Evolutionary conservation across 2,329 filamentous ascomycete species (phyloP).

Genomic region (Neofusicoccum sp.): DNA sequence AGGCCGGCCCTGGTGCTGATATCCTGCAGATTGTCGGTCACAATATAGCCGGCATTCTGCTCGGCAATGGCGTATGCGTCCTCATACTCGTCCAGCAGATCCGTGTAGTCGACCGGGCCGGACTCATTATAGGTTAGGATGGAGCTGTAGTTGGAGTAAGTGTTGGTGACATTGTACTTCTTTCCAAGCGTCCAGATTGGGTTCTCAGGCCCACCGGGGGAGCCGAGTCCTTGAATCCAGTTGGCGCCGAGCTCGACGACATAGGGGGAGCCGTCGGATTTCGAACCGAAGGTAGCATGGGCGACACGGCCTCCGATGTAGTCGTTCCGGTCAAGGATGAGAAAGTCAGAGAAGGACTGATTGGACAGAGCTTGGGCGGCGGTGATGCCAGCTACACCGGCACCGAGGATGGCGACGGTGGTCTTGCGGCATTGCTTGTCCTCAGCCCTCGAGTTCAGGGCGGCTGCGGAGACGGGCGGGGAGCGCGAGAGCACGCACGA

Average conservation of each 20-base stretch:
- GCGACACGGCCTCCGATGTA: slow-evolving; percentile 62
- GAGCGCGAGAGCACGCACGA: neutral
- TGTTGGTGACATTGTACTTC: slow-evolving; percentile 57
- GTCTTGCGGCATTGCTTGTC: slow-evolving; percentile 31
- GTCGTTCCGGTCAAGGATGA: slow-evolving; percentile 64
- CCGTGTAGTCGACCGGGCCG: slow-evolving; percentile 52
- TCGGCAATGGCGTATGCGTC: slow-evolving; percentile 47
- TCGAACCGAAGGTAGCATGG: slow-evolving; percentile 57
- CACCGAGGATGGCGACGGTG: slow-evolving; percentile 46
- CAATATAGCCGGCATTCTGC: slow-evolving; percentile 56
- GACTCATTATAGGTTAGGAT: slow-evolving; percentile 61
- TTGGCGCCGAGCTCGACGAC: slow-evolving; percentile 66
- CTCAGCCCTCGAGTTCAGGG: slow-evolving; percentile 20
- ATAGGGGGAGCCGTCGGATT: slow-evolving; percentile 50
- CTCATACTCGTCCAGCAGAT: slow-evolving; percentile 53
- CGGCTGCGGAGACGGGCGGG: slow-evolving; percentile 20
- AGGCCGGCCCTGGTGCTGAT: slow-evolving; percentile 59
- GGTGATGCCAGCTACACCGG: slow-evolving; percentile 62
- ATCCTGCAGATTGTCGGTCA: slow-evolving; percentile 61
- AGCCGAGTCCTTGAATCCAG: slow-evolving; percentile 55
- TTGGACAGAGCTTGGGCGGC: slow-evolving; percentile 64
- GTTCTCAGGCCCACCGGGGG: slow-evolving; percentile 47
- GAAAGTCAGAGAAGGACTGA: slow-evolving; percentile 60
- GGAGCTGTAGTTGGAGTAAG: slow-evolving; percentile 57
- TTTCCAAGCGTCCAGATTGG: slow-evolving; percentile 62